A percentile compares a stretch with the other conserved stretches of the same genome.
Evolutionary conservation across 345 rosid species (phyloP).

Genomic region (Cardamine chenopodiifolia): DNA sequence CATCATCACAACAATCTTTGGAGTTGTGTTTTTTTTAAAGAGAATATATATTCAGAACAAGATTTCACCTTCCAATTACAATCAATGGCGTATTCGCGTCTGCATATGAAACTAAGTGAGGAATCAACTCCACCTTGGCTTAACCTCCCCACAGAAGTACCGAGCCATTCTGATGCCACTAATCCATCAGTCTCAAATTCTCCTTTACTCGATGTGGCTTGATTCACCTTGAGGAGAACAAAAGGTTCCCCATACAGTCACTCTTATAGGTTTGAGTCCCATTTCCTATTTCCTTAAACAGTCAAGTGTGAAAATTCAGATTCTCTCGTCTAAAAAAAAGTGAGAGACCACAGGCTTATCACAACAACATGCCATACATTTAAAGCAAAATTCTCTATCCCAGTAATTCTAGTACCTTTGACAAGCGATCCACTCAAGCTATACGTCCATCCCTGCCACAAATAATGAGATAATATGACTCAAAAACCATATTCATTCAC

Average conservation of each 20-base stretch:
- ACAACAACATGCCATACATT: slow-evolving; percentile 50
- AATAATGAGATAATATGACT: slow-evolving; percentile 11
- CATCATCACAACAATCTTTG: slow-evolving; percentile 20
- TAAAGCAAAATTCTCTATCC: slow-evolving; percentile 59
- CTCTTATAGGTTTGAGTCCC: slow-evolving; percentile 72
- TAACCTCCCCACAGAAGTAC: slow-evolving; percentile 63
- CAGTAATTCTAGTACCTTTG: slow-evolving; percentile 71
- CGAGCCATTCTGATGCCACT: slow-evolving; percentile 77
- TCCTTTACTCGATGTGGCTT: slow-evolving; percentile 28
- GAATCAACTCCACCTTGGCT: slow-evolving; percentile 64
- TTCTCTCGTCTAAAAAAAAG: background rate
- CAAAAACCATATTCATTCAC: background rate
- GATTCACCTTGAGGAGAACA: slow-evolving; percentile 68
- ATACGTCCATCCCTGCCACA: slow-evolving; percentile 86
- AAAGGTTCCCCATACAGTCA: slow-evolving; percentile 87
- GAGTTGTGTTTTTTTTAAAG: background rate
- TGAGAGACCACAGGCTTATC: background rate
- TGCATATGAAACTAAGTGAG: slow-evolving; percentile 61
- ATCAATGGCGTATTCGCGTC: slow-evolving; percentile 72
- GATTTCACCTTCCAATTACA: slow-evolving; percentile 88
- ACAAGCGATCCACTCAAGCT: slow-evolving; percentile 76
- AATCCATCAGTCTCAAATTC: slow-evolving; percentile 35
- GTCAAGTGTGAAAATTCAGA: slow-evolving; percentile 27
- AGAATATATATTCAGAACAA: slow-evolving; percentile 15
- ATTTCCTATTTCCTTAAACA: slow-evolving; percentile 60